These are phyloP conservation scores for Anastatica hierochuntica DNA, from an alignment of 345 rosid genomes.

Conservation along the genomic window DNA sequence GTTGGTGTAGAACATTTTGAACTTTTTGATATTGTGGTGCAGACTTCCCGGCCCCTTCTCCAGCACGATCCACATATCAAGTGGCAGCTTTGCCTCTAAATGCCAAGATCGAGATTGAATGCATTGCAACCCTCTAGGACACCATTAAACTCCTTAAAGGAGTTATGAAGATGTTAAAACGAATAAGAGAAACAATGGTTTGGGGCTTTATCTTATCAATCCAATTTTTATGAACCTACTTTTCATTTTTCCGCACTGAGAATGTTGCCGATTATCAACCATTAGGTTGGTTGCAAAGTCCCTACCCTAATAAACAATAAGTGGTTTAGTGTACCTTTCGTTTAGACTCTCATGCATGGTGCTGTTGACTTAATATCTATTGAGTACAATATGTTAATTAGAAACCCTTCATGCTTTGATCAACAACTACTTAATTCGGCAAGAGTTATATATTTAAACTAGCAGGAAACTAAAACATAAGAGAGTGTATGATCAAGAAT, in stretches of 20 bases:
- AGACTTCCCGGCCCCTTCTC: constrained; percentile 81
- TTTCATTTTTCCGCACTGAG: neutral
- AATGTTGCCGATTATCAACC: constrained; percentile 11
- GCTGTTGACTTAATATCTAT: neutral
- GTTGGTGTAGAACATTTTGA: too few relatives aligned
- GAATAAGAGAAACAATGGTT: constrained; percentile 11
- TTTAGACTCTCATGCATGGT: neutral
- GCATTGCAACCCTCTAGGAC: constrained; percentile 62
- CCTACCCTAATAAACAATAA: neutral
- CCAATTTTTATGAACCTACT: constrained; percentile 1
- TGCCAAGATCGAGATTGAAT: constrained; percentile 86
- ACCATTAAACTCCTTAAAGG: neutral
- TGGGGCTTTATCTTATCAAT: neutral
- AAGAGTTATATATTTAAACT: too few relatives aligned
- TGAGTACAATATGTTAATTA: neutral
- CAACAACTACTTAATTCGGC: too few relatives aligned
- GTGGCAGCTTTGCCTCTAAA: constrained; percentile 92
- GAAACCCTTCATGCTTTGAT: neutral
- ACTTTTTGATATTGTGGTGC: constrained; percentile 11
- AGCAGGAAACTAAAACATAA: too few relatives aligned
- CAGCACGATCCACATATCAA: constrained; percentile 87
- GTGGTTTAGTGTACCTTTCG: neutral
- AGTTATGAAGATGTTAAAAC: constrained; percentile 3
- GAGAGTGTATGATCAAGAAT: too few relatives aligned
- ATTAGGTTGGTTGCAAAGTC: constrained; percentile 17